These are phyloP conservation scores for Ceratocystis eucalypticola DNA, from an alignment of 2,329 filamentous ascomycete genomes.

Conservation along the genomic window DNA sequence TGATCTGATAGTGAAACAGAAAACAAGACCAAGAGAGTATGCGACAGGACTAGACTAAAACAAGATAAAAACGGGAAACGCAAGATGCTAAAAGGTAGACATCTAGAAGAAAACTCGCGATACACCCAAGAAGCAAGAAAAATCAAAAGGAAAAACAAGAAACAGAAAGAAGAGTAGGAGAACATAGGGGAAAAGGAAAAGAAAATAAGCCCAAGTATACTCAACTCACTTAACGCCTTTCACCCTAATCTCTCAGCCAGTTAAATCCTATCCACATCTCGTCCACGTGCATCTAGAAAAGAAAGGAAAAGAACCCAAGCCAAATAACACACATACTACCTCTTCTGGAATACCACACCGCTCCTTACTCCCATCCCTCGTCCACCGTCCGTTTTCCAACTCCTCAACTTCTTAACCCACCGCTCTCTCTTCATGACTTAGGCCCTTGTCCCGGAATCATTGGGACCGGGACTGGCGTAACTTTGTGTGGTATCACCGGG, in stretches of 20 bases:
- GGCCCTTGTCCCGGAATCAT: constrained; percentile 26
- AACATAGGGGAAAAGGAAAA: not conserved
- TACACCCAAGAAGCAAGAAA: not conserved
- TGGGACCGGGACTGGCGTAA: constrained; percentile 34
- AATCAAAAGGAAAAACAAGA: not conserved
- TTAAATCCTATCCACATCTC: not conserved
- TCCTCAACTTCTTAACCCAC: not conserved
- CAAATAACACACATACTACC: not conserved
- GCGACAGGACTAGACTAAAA: too few relatives aligned
- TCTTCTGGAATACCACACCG: not conserved
- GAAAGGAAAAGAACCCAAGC: not conserved
- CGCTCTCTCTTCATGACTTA: not conserved
- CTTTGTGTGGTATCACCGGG: constrained; percentile 29
- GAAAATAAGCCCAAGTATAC: not conserved
- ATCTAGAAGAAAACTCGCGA: not conserved
- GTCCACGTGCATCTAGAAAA: not conserved
- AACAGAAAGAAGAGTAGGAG: not conserved
- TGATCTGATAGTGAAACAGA: too few relatives aligned
- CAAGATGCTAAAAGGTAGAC: not conserved
- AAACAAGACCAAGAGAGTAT: too few relatives aligned
- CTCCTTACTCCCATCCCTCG: not conserved
- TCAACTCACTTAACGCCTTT: not conserved
- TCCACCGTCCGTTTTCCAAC: not conserved
- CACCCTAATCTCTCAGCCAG: too few relatives aligned
- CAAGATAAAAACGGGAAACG: not conserved